Conservation (phyloP, 2,329 filamentous ascomycete species). For the Trichophyton benhamiae region DNA sequence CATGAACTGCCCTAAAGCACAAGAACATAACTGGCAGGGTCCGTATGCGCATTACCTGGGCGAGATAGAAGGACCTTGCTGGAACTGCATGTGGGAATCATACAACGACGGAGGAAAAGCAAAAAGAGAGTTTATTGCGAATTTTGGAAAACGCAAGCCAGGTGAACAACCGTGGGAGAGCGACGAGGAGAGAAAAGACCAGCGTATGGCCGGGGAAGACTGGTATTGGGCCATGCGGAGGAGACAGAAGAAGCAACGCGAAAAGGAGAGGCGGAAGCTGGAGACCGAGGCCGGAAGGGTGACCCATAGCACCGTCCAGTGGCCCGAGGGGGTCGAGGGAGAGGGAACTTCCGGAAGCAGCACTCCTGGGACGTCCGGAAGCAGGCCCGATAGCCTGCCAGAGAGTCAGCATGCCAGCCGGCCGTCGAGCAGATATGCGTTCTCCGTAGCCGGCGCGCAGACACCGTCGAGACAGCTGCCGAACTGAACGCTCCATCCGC, state of each 20-base stretch:
- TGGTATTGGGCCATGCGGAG: not conserved
- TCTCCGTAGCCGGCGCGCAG: not conserved
- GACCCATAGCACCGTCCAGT: not conserved
- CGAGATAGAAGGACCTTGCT: constrained; percentile 2
- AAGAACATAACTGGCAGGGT: constrained; percentile 1
- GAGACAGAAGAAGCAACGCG: constrained; percentile 3
- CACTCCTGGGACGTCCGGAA: not conserved
- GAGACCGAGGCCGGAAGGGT: not conserved
- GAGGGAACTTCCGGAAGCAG: not conserved
- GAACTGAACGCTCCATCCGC: not conserved
- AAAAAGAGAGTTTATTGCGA: constrained; percentile 1
- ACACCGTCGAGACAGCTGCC: not conserved
- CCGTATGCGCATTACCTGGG: constrained; percentile 1
- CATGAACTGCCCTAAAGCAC: constrained; percentile 5
- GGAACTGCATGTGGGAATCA: constrained; percentile 6
- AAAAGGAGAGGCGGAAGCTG: not conserved
- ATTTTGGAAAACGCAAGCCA: not conserved
- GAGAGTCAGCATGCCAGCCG: not conserved
- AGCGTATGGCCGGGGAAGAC: constrained; percentile 2
- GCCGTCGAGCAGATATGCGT: not conserved
- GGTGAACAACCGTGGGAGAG: constrained; percentile 6
- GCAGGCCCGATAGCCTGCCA: not conserved
- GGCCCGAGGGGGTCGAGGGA: not conserved
- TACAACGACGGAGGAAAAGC: constrained; percentile 5
- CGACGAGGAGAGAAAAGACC: constrained; percentile 6